Evolutionary conservation across 495 filamentous ascomycete species (phyloP), one percentile per base, ranked within the genome.

Genomic region (Gamarada debralockiae): DNA sequence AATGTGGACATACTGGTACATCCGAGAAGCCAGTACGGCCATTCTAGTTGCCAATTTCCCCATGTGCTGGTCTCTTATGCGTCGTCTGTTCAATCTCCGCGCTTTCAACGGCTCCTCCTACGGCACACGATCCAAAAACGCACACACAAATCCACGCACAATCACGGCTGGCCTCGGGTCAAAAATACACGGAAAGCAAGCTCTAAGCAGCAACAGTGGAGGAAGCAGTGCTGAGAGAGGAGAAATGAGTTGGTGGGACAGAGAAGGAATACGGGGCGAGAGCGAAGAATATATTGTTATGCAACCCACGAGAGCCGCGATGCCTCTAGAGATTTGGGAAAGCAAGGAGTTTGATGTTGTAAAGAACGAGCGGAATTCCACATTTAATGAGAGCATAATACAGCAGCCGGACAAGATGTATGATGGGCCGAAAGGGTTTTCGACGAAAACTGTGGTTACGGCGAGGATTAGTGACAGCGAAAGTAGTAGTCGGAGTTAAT

Each of bases 1-100:
- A 31, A 68, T 75, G 31, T 86, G 84, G 75, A 81, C 81, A 52
- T 79, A 77, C 43, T 87, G 84, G 83, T 86, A 87, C 59, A 73
- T 77, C 18, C 79, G 83, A 8, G 83, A 86, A 73, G 74, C 79
- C 14, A 75, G 74, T 17, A 85, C 81, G 0, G 78, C 82, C 1
- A 73, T 86, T 10, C 75, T 82, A 41, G 79, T 85, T 3, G 75
- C 79, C n/a, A 86, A 86, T 44, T 60, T 86, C 14, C 81, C 82
- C 37, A 81, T 80, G 57, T 74, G 76, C 60, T 85, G 81, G 80
- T 75, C 80, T 0, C 68, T 82, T 0, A 56, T 83, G 12, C 73
- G 76, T 7, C 77, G 75, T 48, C 41, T 77, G 21, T 83, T 86
- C 65, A 67, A 70, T 17, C 40, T 79, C 8, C 65, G 67, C 5